These are phyloP conservation scores for Solanum chmielewskii DNA, from an alignment of 257 asterid genomes.

Conservation along the genomic window DNA sequence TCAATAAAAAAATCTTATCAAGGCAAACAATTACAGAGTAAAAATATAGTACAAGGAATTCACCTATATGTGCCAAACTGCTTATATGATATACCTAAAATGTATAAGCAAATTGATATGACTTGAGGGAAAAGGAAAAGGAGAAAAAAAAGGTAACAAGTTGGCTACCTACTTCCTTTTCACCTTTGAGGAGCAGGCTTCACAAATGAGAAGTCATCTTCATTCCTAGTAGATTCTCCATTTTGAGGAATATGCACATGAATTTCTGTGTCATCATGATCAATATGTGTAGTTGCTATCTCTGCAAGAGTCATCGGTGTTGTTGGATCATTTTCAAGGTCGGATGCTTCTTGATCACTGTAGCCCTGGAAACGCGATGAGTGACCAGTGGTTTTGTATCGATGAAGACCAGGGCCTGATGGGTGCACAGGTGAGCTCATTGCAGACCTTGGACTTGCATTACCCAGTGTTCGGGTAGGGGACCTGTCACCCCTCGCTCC, in stretches of 20 bases:
- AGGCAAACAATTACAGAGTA: neutral
- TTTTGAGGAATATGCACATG: constrained; percentile 6
- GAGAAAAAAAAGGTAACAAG: neutral
- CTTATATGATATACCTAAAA: neutral
- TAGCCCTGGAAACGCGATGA: constrained; percentile 21
- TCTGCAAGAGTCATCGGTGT: constrained; percentile 28
- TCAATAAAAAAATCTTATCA: neutral
- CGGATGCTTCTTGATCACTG: constrained; percentile 37
- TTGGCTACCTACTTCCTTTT: constrained; percentile 4
- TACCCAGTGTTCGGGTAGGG: constrained; percentile 43
- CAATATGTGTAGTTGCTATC: constrained; percentile 25
- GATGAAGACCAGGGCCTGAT: constrained; percentile 39
- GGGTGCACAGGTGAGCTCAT: constrained; percentile 58
- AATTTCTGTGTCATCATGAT: constrained; percentile 13
- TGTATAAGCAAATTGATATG: neutral
- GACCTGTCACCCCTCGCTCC: constrained; percentile 37
- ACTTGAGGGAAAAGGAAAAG: neutral
- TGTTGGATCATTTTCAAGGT: constrained; percentile 50
- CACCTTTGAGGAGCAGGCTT: constrained; percentile 38
- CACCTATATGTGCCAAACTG: neutral
- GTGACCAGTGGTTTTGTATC: constrained; percentile 63
- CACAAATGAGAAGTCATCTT: constrained; percentile 62
- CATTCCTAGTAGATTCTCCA: constrained; percentile 22
- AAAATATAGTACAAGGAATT: neutral
- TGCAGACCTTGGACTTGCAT: constrained; percentile 52